Conservation (phyloP, 768 basidiomycete genomes). For the Mycena kentingensis region DNA sequence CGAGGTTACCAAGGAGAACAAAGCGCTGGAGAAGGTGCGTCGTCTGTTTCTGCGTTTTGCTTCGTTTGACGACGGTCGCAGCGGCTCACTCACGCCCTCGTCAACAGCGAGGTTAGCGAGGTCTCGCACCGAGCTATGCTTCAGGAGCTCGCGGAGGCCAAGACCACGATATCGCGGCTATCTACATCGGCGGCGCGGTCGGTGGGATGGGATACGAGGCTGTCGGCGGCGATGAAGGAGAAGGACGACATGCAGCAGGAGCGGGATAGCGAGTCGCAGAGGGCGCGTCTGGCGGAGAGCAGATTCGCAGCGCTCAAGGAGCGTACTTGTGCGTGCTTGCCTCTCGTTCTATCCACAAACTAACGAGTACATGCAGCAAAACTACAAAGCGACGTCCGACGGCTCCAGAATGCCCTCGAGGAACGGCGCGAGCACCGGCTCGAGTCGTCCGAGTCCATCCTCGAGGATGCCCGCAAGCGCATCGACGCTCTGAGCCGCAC, state of each 20-base stretch:
- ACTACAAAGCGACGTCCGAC: slow-evolving; percentile 65
- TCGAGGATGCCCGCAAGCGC: slow-evolving; percentile 65
- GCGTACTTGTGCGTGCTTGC: slow-evolving; percentile 53
- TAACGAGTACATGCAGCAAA: slow-evolving; percentile 49
- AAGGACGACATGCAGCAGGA: slow-evolving; percentile 86
- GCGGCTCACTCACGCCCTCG: too few species aligned
- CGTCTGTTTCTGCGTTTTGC: not conserved
- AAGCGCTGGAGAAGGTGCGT: slow-evolving; percentile 60
- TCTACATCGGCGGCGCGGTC: slow-evolving; percentile 70
- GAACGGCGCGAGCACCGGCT: slow-evolving; percentile 58
- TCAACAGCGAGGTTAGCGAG: slow-evolving; percentile 83
- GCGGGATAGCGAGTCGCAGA: slow-evolving; percentile 66
- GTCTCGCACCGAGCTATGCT: slow-evolving; percentile 72
- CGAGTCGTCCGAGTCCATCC: slow-evolving; percentile 66
- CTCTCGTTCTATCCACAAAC: not conserved
- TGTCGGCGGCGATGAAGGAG: slow-evolving; percentile 69
- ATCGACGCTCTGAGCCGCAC: slow-evolving; percentile 62
- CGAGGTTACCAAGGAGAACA: slow-evolving; percentile 57
- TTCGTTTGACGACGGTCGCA: slow-evolving; percentile 64
- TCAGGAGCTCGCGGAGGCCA: slow-evolving; percentile 77
- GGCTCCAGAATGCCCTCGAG: slow-evolving; percentile 65
- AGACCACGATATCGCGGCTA: slow-evolving; percentile 65
- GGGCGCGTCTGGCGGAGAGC: slow-evolving; percentile 68
- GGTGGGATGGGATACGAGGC: slow-evolving; percentile 67
- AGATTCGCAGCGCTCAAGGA: slow-evolving; percentile 66